Base-by-base conservation (phyloP, 768 basidiomycete species). In the Aureoboletus auriporus region DNA sequence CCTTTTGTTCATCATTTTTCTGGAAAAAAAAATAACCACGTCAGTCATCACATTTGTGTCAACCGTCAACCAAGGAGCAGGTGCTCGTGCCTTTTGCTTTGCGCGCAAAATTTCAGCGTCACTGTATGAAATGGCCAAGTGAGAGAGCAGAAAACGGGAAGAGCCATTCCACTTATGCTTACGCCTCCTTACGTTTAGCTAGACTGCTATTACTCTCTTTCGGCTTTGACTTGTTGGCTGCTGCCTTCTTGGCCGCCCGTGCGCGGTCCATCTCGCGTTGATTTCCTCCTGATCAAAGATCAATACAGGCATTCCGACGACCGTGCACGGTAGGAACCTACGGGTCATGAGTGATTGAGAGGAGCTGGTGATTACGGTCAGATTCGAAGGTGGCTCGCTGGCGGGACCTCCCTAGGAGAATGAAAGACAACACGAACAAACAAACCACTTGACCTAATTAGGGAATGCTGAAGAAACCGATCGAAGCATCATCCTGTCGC, bases 211-310 rank as follows among this genome's bases (percentile, higher is more conserved):
- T 80, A 58, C 84, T 86, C 67, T 89, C 86, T 69, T 89, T 89
- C 34, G 80, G 65, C 68, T 86, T 86, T 16, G 65, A 59, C 67
- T 83, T 84, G 44, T 68, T 68, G 12, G 71, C 68, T 1, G 76
- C 76, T 12, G 71, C 67, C 69, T 87, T 89, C 73, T 91, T 91
- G 71, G 82, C 80, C 12, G 85, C 82, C 63, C 80, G 83, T 17
- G 70, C 67, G 55, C 89, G 86, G 66, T 85, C 89, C 66, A 70
- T 75, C 7, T 91, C 89, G 44, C 89, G 79, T 66, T 90, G 88
- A 63, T 91, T 89, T 57, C 89, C 89, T 60, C 89, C 89, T 90
- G 58, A 54, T 53, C 17, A 13, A 16, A 41, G n/a, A 63, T 65
- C 51, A 58, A 42, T 12, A 29, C 17, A 7, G 26, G 2, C 20